Percentiles rank a stretch among this genome's conserved stretches.
phyloP scores from a whole-genome alignment of 2,329 filamentous ascomycete species.

The Stemphylium vesicarium region DNA sequence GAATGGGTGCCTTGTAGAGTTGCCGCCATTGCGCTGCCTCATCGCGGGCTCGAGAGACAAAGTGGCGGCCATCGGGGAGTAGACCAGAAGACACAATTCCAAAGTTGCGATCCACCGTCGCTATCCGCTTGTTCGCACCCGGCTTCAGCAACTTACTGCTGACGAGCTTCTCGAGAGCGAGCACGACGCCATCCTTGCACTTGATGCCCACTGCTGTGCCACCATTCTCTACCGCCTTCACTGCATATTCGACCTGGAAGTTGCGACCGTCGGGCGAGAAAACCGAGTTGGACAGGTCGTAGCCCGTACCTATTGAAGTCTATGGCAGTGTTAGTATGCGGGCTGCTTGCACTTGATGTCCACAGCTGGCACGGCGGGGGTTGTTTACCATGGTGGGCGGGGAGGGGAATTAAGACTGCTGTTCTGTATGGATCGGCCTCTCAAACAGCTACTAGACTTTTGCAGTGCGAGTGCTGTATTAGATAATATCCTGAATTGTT shows the following conservation, averaged over 20 bases:
- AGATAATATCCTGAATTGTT: conserved; percentile 2
- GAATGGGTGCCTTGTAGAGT: conserved; percentile 93
- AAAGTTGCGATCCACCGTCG: conserved; percentile 89
- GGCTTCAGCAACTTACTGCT: conserved; percentile 94
- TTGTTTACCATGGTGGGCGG: conserved; percentile 39
- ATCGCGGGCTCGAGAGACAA: conserved; percentile 90
- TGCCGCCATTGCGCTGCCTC: conserved; percentile 91
- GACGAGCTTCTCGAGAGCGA: conserved; percentile 96
- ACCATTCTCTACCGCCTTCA: conserved; percentile 98
- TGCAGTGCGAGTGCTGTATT: not conserved
- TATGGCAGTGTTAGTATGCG: conserved; percentile 51
- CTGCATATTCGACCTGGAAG: conserved; percentile 96
- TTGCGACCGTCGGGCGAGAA: conserved; percentile 99
- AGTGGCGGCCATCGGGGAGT: conserved; percentile 92
- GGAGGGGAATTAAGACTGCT: conserved; percentile 1
- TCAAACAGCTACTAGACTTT: not conserved
- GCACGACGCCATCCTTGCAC: conserved; percentile 95
- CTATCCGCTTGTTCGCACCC: conserved; percentile 95
- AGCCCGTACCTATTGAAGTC: conserved; percentile 99
- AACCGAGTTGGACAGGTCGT: conserved; percentile 99
- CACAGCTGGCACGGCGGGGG: not conserved
- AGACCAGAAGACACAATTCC: conserved; percentile 94
- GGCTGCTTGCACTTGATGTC: conserved; percentile 6
- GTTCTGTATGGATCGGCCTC: not conserved
- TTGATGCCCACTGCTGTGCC: conserved; percentile 95